Base-by-base conservation (phyloP, 225 moss, liverwort and hornwort genomes). In the Takakia lepidozioides region DNA sequence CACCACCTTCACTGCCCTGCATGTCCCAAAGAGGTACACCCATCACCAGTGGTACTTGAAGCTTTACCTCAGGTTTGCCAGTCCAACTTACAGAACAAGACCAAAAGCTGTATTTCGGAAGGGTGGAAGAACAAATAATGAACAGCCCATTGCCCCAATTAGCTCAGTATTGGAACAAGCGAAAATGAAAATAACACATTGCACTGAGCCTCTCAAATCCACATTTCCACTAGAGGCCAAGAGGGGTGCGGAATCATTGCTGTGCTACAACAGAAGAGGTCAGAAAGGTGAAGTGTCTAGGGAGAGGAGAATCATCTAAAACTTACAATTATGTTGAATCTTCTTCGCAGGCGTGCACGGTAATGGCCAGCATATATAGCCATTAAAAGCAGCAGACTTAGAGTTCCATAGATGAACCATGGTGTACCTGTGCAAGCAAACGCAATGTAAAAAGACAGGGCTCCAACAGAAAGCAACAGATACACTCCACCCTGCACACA, bases 241-340 rank as follows among this genome's bases (percentile, higher is more conserved):
- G 0, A 6, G 11, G 11, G 7, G 5, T 32, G 32, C 7, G 32
- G 11, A 32, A 32, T 0, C 32, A 6, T 11, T 32, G 11, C 7
- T 32, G 7, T 32, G 32, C 32, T 32, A 32, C 7, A 32, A 32
- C 11, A 32, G 11, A 7, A 32, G 32, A 11, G 11, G 1, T 32
- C 11, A 11, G 11, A 32, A 32, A 32, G 11, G 32, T 32, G 7
- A 11, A 32, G 11, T 10, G 11, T 0, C 32, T 32, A 32, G 11
- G 1, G 32, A 32, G 11, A 11, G 32, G 32, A 6, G 32, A 32
- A 32, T 7, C 11, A 0, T 7, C 11, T 8, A 16, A 46, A 61
- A 43, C 78, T 79, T 57, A 79, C 78, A 25, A 70, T 51, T 58
- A 79, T 79, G 59, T 79, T 79, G 53, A 79, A 79, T 51, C 78